Base-by-base conservation (phyloP, 2,329 filamentous ascomycete genomes). In the Exophiala phaeomuriformis region DNA sequence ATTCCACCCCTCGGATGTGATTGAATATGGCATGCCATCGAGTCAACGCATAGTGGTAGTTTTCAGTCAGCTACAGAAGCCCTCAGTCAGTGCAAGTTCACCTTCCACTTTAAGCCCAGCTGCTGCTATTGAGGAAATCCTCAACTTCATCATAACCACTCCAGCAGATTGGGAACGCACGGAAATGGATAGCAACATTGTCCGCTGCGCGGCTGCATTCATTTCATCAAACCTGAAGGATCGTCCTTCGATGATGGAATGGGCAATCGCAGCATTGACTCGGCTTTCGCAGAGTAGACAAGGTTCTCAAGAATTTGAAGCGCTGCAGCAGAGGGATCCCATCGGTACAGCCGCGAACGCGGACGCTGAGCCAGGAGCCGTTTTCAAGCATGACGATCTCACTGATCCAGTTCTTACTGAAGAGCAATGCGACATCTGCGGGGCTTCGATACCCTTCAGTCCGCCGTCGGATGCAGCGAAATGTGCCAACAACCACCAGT, bases 1-100 rank as follows among this genome's bases (percentile, higher is more conserved):
- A 1, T 61, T 78, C 30, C 78, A 83, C 62, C 79, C 80, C 0
- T 77, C 73, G 3, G 75, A 82, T 62, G 76, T 78, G 68, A 68
- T 81, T 9, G 77, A 82, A 55, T 82, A 82, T 42, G 51, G 43
- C 31, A 46, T 47, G 27, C 53, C 56, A 3, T 53, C 53, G 3
- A 46, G 30, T 30, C 53, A 58, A 31, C 55, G 47, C 10, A 55
- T 50, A 6, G 47, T 43, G 9, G 30, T 60, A 10, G 42, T 53
- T 12, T 58, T 60, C 43, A 32, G 32, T 29, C 39, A 31, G 39
- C 19, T 46, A 10, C 42, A 32, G 33, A 12, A 49, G 19, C 39
- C 37, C 28, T 8, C 41, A 33, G 4, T 10, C 2, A 42, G 6
- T 8, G 33, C 36, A 4, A n/a, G 10, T 10, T 28, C 28, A 19